phyloP scores from a whole-genome alignment of 106 monocot genomes.

The Dendrobium officinale region DNA sequence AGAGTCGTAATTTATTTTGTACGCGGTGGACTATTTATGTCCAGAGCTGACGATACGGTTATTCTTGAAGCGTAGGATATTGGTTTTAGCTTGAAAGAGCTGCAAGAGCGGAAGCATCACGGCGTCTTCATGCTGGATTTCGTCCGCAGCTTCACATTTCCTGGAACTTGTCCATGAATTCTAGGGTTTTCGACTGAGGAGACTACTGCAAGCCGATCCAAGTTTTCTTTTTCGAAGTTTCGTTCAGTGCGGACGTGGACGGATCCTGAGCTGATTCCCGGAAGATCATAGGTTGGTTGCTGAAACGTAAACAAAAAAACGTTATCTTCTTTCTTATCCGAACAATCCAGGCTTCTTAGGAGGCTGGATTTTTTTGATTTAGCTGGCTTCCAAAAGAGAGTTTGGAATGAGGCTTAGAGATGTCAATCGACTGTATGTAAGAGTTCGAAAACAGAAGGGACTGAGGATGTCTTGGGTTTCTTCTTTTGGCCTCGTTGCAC shows the following conservation, averaged over 20 bases:
- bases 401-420: neutral
- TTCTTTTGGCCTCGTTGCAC: neutral
- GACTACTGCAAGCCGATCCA: neutral
- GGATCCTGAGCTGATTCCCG: neutral
- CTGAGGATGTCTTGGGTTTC: neutral
- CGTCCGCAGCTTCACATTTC: neutral
- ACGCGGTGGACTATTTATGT: neutral
- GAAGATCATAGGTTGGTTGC: constrained; percentile 6
- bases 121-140: neutral
- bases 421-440: neutral
- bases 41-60: neutral
- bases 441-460: neutral
- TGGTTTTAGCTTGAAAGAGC: neutral
- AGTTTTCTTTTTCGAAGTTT: neutral
- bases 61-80: neutral
- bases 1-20: neutral
- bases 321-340: neutral
- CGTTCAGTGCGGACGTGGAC: neutral
- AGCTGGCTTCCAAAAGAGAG: neutral
- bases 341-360: neutral
- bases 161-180: neutral
- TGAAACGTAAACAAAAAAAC: neutral
- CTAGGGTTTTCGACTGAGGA: neutral
- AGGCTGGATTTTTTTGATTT: neutral
- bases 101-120: neutral